Conservation (phyloP, 768 basidiomycete genomes). For the Lentinula boryana region DNA sequence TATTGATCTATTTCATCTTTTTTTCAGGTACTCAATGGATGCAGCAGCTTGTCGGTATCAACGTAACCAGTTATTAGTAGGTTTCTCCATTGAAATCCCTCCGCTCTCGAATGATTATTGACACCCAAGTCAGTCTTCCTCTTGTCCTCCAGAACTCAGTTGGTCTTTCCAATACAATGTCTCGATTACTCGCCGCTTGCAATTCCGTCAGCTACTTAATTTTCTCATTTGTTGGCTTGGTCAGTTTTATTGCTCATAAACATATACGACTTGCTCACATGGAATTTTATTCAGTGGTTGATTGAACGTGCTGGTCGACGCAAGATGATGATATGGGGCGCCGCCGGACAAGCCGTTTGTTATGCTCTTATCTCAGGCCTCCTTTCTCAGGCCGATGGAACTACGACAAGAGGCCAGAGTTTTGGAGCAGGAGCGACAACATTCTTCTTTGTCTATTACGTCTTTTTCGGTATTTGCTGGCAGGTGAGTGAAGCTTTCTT, state of each 20-base stretch:
- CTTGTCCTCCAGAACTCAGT: slow-evolving; percentile 46
- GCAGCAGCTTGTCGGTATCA: slow-evolving; percentile 47
- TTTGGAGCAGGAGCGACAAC: slow-evolving; percentile 39
- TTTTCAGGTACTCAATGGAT: slow-evolving; percentile 41
- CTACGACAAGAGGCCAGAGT: slow-evolving; percentile 20
- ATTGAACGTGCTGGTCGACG: slow-evolving; percentile 44
- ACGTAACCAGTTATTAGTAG: slow-evolving; percentile 48
- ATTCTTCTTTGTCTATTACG: slow-evolving; percentile 46
- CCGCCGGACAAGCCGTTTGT: slow-evolving; percentile 42
- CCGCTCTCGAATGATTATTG: too few relatives aligned
- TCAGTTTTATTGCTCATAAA: neutral
- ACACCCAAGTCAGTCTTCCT: slow-evolving; percentile 27
- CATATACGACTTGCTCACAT: neutral
- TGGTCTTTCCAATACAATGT: slow-evolving; percentile 41
- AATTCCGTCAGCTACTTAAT: slow-evolving; percentile 46
- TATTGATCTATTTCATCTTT: neutral
- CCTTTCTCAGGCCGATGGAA: slow-evolving; percentile 28
- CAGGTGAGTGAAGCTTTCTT: slow-evolving; percentile 25
- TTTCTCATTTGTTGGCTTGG: slow-evolving; percentile 39
- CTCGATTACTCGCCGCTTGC: slow-evolving; percentile 44
- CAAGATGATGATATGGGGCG: slow-evolving; percentile 50
- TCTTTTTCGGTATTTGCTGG: slow-evolving; percentile 49
- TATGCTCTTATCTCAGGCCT: slow-evolving; percentile 38
- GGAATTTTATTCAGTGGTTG: slow-evolving; percentile 12
- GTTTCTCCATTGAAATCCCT: slow-evolving; percentile 3